Evolutionary conservation across 2,329 filamentous ascomycete species (phyloP).

Genomic region (Diplocarpon rosae): DNA sequence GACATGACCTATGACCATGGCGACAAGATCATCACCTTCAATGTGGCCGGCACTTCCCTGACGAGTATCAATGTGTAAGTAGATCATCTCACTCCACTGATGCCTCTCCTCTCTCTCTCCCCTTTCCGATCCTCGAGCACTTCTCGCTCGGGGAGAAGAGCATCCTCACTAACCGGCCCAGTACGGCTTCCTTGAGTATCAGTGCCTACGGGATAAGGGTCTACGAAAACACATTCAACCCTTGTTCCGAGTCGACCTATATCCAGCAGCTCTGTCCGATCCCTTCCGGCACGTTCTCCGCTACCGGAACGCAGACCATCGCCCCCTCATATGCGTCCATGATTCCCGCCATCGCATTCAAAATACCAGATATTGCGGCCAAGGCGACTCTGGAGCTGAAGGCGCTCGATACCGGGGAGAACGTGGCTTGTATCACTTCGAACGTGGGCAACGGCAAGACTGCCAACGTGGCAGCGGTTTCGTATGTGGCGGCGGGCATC

Average conservation of each 20-base stretch:
- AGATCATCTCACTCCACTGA: background rate
- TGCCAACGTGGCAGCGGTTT: constrained; percentile 60
- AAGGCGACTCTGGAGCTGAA: constrained; percentile 69
- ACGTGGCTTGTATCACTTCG: constrained; percentile 75
- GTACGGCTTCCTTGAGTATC: constrained; percentile 36
- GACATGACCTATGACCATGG: constrained; percentile 70
- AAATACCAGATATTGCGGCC: constrained; percentile 81
- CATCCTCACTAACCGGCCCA: background rate
- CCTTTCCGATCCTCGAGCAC: too few species aligned
- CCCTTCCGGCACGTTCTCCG: constrained; percentile 62
- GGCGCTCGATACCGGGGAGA: constrained; percentile 43
- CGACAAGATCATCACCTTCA: constrained; percentile 64
- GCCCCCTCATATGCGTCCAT: constrained; percentile 57
- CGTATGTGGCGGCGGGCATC: constrained; percentile 74
- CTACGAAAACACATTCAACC: constrained; percentile 73
- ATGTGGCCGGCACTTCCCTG: constrained; percentile 67
- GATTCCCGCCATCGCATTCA: constrained; percentile 84
- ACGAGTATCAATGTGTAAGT: constrained; percentile 64
- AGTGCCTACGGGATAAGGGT: constrained; percentile 62
- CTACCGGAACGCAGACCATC: constrained; percentile 60
- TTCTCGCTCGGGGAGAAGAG: background rate
- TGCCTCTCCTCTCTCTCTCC: too few species aligned
- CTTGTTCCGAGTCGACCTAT: constrained; percentile 58
- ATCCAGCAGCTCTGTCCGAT: constrained; percentile 76
- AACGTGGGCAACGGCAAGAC: constrained; percentile 82